phyloP scores from a whole-genome alignment of 2,329 filamentous ascomycete species.

The Sporothrix globosa region DNA sequence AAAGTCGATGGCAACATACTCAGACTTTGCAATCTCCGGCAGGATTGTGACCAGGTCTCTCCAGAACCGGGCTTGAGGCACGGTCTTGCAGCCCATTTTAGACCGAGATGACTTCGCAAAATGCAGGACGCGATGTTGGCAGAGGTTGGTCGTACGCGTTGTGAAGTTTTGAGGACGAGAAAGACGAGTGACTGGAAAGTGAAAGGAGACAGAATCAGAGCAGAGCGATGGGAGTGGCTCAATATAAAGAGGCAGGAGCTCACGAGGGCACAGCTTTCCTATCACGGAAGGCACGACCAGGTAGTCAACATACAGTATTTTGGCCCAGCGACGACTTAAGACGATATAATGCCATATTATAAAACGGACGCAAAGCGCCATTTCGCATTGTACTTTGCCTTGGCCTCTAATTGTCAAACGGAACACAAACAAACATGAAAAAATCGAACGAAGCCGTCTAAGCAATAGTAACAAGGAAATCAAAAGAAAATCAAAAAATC shows the following conservation, averaged over 20 bases:
- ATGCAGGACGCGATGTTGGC: not conserved
- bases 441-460: conserved; percentile 1
- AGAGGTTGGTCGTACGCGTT: not conserved
- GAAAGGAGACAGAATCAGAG: not conserved
- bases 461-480: not conserved
- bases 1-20: conserved; percentile 45
- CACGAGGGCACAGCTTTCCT: not conserved
- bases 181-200: not conserved
- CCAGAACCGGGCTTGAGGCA: conserved; percentile 41
- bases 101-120: too few relatives aligned
- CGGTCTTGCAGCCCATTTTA: conserved; percentile 38
- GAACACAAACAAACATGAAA: not conserved
- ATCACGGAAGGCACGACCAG: conserved; percentile 21
- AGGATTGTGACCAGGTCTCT: conserved; percentile 41
- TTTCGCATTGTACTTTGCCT: not conserved
- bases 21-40: conserved; percentile 39
- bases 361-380: not conserved
- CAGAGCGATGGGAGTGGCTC: not conserved
- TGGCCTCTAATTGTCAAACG: conserved; percentile 19
- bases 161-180: not conserved
- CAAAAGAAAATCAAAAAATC: not conserved
- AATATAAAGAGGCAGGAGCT: conserved; percentile 10
- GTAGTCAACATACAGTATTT: not conserved
- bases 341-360: not conserved
- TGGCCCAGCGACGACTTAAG: too few relatives aligned